Percentiles rank a stretch among this genome's conserved stretches.
Conservation (phyloP, 1,284 basidiomycete species). For the Ceratobasidium papillatum region DNA sequence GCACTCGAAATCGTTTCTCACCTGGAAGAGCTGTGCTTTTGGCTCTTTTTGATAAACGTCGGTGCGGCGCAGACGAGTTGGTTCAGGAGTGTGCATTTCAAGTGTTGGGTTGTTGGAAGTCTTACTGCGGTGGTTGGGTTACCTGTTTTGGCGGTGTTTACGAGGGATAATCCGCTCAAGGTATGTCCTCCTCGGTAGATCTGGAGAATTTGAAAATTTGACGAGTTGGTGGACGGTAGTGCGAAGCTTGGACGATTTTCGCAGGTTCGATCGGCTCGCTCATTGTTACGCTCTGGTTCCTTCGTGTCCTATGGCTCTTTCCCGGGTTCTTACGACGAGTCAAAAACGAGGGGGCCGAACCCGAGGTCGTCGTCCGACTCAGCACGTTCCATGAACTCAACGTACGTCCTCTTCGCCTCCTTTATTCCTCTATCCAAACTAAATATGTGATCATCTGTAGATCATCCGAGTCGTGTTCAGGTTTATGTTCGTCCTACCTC, state of each 20-base stretch:
- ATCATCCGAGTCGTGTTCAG: conserved; percentile 44
- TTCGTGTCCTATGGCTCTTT: conserved; percentile 42
- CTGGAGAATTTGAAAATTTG: not conserved
- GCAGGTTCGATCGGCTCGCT: conserved; percentile 41
- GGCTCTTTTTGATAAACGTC: conserved; percentile 43
- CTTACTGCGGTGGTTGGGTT: conserved; percentile 36
- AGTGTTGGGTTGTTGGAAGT: conserved; percentile 42
- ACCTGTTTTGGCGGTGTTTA: conserved; percentile 41
- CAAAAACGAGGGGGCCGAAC: conserved; percentile 44
- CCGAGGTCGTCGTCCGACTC: conserved; percentile 43
- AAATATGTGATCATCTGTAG: conserved; percentile 7
- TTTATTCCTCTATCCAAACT: not conserved
- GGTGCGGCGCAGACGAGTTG: conserved; percentile 38
- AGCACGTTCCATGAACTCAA: conserved; percentile 44
- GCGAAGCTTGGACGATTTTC: conserved; percentile 43
- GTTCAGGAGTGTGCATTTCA: conserved; percentile 43
- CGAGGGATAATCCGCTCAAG: conserved; percentile 39
- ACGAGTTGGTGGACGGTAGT: conserved; percentile 6
- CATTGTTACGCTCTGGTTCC: conserved; percentile 33
- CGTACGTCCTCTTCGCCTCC: conserved; percentile 40
- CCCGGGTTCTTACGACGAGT: conserved; percentile 40
- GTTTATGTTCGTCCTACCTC: conserved; percentile 43
- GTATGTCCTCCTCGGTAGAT: not conserved
- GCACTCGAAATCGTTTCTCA: conserved; percentile 44
- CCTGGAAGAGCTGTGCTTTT: conserved; percentile 45